Base-by-base conservation (phyloP, 2,329 filamentous ascomycete genomes). In the Apiospora marii region DNA sequence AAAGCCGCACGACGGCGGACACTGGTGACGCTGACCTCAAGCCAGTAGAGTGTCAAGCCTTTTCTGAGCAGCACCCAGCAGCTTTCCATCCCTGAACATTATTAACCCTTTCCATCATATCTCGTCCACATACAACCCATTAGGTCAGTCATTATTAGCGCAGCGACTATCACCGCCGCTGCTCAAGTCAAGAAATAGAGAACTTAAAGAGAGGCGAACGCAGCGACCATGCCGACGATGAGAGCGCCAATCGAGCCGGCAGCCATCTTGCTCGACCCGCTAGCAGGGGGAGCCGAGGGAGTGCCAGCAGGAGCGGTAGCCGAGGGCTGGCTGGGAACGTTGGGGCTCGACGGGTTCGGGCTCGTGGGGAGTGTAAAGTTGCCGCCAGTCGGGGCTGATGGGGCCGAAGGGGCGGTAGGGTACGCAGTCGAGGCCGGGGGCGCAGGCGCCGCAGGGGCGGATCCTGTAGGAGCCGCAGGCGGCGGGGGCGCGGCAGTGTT, bases 191-290 rank as follows among this genome's bases (percentile, higher is more conserved):
- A 67, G 58, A 67, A 67, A 67, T n/a, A 41, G 24, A 68, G 19
- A 68, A 71, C 74, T 81, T 81, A 85, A 77, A 85, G 74, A 74
- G 80, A 79, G 68, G 81, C 76, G 51, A 82, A 76, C 12, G 80
- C 81, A 19, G 80, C 81, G 37, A 82, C 71, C 64, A 83, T 67
- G 27, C 80, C 81, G 30, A 83, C 58, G 53, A 80, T 75, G 19
- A 85, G 76, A 22, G 81, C 83, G 13, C 78, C 77, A 48, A 82
- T 73, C 0, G 83, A 84, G 41, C 80, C 80, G 6, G 77, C 77
- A 12, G 77, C 74, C 53, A 81, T 74, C 41, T 78, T 77, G 46
- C 76, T 79, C 1, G 81, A 82, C 12, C 77, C 80, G 73, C 75
- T 79, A 34, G 78, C 76, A 12, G 78, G 71, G 12, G 79, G 78